Evolutionary conservation across 1,284 basidiomycete genomes (phyloP).

Genomic region (Heterobasidion parviporum): DNA sequence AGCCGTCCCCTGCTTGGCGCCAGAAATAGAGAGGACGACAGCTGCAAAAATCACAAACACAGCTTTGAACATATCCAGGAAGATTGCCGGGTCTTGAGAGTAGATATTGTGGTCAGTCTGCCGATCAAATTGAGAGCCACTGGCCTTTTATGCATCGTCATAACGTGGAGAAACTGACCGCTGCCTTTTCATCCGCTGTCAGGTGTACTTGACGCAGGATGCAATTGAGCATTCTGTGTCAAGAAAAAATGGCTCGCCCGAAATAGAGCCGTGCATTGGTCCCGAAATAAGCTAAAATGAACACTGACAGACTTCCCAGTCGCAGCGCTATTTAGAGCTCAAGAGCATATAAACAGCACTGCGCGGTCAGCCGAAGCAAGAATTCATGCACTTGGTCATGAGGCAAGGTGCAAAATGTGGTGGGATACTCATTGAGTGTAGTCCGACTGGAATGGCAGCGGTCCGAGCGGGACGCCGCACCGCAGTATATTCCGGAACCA

Average conservation of each 20-base stretch:
- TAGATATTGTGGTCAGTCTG: not conserved
- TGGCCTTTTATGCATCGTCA: not conserved
- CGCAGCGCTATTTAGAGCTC: not conserved
- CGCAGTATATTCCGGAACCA: no score
- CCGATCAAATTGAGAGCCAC: not conserved
- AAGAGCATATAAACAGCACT: not conserved
- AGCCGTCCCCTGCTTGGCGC: not conserved
- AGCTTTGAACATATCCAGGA: not conserved
- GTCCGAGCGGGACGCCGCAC: no score
- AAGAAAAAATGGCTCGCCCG: not conserved
- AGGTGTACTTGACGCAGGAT: not conserved
- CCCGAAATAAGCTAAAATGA: not conserved
- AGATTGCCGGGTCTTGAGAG: not conserved
- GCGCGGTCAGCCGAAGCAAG: no score
- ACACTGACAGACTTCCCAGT: not conserved
- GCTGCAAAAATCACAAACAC: not conserved
- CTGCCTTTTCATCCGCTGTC: not conserved
- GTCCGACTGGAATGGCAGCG: no score
- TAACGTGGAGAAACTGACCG: not conserved
- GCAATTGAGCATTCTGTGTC: not conserved
- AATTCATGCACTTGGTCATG: no score
- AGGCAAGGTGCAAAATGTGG: no score
- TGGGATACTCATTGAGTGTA: no score
- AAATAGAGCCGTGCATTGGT: not conserved
- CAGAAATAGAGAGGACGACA: not conserved